Percentiles rank a stretch among this genome's conserved stretches.
phyloP scores from a whole-genome alignment of 2,329 filamentous ascomycete genomes.

The Ophiocordyceps robertsii region DNA sequence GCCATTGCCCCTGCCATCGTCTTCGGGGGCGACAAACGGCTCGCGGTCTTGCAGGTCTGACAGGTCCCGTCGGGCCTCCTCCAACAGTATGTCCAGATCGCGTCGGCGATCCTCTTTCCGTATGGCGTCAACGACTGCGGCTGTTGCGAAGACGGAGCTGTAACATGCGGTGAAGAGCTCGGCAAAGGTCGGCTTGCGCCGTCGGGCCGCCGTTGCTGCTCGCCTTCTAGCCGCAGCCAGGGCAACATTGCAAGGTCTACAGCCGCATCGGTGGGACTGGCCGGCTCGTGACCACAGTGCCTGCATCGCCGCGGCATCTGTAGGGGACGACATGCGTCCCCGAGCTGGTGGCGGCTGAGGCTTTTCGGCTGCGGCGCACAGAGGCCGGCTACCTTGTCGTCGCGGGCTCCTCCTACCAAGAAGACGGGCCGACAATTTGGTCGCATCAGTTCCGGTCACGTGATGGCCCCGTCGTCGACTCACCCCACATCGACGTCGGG shows the following conservation, averaged over 20 bases:
- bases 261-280: conserved; percentile 50
- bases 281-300: conserved; percentile 54
- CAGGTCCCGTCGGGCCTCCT: conserved; percentile 36
- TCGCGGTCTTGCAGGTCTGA: conserved; percentile 22
- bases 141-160: conserved; percentile 52
- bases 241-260: conserved; percentile 43
- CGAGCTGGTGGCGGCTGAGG: neutral
- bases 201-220: conserved; percentile 33
- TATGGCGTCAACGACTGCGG: conserved; percentile 47
- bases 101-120: conserved; percentile 42
- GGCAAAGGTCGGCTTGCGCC: conserved; percentile 34
- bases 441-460: no score
- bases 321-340: neutral
- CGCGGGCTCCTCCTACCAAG: no score
- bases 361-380: neutral
- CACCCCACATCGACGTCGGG: neutral
- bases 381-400: no score
- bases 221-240: conserved; percentile 34
- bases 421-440: no score
- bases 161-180: conserved; percentile 54
- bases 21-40: conserved; percentile 1
- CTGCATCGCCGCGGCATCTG: conserved; percentile 42
- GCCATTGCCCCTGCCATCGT: conserved; percentile 3
- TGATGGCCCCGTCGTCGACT: no score
- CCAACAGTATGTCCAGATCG: conserved; percentile 49